phyloP scores from a whole-genome alignment of 1,284 basidiomycete species.

The Sanghuangporus weigelae region DNA sequence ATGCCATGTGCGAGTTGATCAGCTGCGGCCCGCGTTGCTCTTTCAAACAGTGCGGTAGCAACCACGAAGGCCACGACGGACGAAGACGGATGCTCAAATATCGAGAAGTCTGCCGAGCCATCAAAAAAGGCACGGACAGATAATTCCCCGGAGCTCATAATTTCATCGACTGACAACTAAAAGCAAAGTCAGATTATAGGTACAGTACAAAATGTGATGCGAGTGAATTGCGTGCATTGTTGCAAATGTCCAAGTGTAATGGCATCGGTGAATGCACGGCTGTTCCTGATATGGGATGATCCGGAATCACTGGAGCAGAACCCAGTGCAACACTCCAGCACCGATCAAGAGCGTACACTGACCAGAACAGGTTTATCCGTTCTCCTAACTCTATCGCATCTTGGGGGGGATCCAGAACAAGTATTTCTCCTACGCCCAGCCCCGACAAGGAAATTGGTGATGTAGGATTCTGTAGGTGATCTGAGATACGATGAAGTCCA shows the following conservation, averaged over 20 bases:
- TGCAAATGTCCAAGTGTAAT: slow-evolving; percentile 1
- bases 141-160: background rate
- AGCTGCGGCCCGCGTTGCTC: slow-evolving; percentile 7
- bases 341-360: slow-evolving; percentile 7
- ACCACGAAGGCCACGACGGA: background rate
- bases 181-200: background rate
- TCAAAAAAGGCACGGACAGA: background rate
- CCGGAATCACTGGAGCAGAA: slow-evolving; percentile 6
- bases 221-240: background rate
- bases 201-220: background rate
- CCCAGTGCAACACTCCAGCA: slow-evolving; percentile 15
- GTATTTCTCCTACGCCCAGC: too few relatives aligned
- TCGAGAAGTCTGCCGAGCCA: slow-evolving; percentile 5
- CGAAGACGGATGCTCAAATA: background rate
- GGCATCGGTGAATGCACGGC: slow-evolving; percentile 14
- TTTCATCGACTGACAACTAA: background rate
- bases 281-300: slow-evolving; percentile 7
- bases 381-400: slow-evolving; percentile 8
- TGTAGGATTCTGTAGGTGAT: background rate
- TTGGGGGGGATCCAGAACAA: background rate
- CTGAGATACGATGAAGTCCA: slow-evolving; percentile 11
- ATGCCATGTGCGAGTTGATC: background rate
- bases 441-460: background rate
- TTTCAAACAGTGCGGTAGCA: slow-evolving; percentile 12
- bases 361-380: slow-evolving; percentile 14